Evolutionary conservation across 2,329 filamentous ascomycete species (phyloP).

Genomic region (Diplodia seriata): DNA sequence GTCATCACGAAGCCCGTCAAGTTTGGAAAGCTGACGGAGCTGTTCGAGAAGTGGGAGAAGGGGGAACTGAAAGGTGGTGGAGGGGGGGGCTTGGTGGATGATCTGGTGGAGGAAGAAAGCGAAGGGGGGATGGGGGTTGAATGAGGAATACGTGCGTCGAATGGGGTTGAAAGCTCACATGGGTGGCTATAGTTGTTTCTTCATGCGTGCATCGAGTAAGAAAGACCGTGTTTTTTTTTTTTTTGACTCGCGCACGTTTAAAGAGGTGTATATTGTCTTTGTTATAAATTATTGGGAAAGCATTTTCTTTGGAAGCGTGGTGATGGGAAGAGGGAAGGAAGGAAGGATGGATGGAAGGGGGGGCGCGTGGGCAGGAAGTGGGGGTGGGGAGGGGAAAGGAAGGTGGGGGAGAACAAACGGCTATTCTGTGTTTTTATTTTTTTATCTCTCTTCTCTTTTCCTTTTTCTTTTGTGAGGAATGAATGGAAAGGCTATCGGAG

Average conservation of each 20-base stretch:
- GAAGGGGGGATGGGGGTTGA: background rate
- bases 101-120: background rate
- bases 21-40: slow-evolving; percentile 12
- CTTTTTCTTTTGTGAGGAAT: slow-evolving; percentile 4
- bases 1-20: slow-evolving; percentile 62
- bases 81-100: background rate
- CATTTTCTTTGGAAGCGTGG: background rate
- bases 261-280: slow-evolving; percentile 1
- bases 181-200: background rate
- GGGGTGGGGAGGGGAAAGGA: no score
- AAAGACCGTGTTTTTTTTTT: background rate
- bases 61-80: slow-evolving; percentile 4
- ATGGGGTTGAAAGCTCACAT: background rate
- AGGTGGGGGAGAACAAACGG: background rate
- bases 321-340: no score
- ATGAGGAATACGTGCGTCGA: background rate
- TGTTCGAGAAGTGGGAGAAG: slow-evolving; percentile 25
- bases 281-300: background rate
- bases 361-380: no score
- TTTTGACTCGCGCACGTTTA: background rate
- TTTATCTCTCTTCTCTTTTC: background rate
- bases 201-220: background rate
- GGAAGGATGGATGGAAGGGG: no score
- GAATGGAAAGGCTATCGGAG: slow-evolving; percentile 2
- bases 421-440: background rate